Percentiles rank a stretch among this genome's conserved stretches.
These are phyloP conservation scores for Diaporthe eres DNA, from an alignment of 2,329 filamentous ascomycete species.

Conservation along the genomic window DNA sequence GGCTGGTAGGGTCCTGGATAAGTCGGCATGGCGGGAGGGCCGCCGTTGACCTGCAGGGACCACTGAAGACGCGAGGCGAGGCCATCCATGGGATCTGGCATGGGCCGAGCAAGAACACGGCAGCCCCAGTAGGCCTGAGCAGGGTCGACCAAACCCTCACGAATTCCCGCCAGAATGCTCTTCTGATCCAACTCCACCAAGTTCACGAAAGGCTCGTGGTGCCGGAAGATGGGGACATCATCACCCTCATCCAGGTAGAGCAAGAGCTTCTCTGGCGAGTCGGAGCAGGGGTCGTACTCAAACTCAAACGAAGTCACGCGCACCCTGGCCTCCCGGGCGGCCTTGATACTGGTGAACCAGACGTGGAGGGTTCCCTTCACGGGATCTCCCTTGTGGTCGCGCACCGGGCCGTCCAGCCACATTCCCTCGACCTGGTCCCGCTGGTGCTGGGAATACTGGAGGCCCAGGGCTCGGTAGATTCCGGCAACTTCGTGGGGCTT, in stretches of 20 bases:
- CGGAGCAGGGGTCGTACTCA: constrained; percentile 36
- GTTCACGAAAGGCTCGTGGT: not conserved
- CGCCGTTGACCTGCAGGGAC: not conserved
- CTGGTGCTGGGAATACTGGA: constrained; percentile 8
- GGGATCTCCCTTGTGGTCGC: not conserved
- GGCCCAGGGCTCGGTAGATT: not conserved
- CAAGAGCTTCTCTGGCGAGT: not conserved
- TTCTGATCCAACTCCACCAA: not conserved
- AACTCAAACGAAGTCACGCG: not conserved
- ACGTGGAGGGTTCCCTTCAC: constrained; percentile 19
- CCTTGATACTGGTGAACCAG: constrained; percentile 30
- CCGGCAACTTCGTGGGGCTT: not conserved
- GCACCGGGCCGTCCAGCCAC: constrained; percentile 24
- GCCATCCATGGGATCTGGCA: not conserved
- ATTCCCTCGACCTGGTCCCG: constrained; percentile 33
- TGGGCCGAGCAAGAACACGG: not conserved
- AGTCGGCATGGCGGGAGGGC: not conserved
- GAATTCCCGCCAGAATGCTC: not conserved
- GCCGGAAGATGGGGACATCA: not conserved
- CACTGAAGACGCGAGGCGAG: not conserved
- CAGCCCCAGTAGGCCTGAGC: not conserved
- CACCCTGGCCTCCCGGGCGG: not conserved
- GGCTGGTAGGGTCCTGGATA: not conserved
- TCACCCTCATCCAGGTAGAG: not conserved
- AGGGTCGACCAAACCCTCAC: not conserved